A percentile compares a stretch with the other conserved stretches of the same genome.
Evolutionary conservation across 2,329 filamentous ascomycete species (phyloP).

Genomic region (Fonsecaea monophora): DNA sequence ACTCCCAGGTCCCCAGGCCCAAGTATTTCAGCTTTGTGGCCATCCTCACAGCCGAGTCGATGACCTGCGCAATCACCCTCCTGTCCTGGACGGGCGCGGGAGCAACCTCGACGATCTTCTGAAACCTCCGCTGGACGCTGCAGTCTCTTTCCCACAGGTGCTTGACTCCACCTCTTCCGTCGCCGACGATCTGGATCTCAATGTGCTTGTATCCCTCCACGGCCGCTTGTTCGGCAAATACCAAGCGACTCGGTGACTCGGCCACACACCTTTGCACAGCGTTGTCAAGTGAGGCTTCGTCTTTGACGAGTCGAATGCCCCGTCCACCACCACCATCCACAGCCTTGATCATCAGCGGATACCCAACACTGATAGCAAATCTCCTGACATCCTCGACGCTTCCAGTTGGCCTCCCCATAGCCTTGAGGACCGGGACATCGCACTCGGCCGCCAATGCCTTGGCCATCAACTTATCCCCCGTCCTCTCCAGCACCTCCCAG

Average conservation of each 20-base stretch:
- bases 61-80: conserved; percentile 55
- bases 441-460: conserved; percentile 60
- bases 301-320: conserved; percentile 63
- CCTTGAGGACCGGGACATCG: conserved; percentile 60
- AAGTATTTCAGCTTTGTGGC: conserved; percentile 60
- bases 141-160: conserved; percentile 69
- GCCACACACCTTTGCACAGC: conserved; percentile 59
- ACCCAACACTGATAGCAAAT: conserved; percentile 66
- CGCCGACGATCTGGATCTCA: conserved; percentile 67
- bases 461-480: conserved; percentile 64
- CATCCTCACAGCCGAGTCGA: conserved; percentile 62
- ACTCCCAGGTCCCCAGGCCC: conserved; percentile 70
- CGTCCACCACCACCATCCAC: conserved; percentile 68
- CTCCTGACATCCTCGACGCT: conserved; percentile 50
- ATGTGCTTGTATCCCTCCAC: conserved; percentile 67
- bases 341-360: conserved; percentile 69
- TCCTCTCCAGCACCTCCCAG: conserved; percentile 62
- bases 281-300: conserved; percentile 53
- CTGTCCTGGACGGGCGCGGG: conserved; percentile 60
- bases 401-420: conserved; percentile 54
- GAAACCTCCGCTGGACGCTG: conserved; percentile 65
- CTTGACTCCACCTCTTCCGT: conserved; percentile 58
- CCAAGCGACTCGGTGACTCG: conserved; percentile 64
- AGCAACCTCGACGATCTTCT: conserved; percentile 67
- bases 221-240: conserved; percentile 69